Conservation (phyloP, 1,139 yeast species). For the Sugiyamaella novakii region DNA sequence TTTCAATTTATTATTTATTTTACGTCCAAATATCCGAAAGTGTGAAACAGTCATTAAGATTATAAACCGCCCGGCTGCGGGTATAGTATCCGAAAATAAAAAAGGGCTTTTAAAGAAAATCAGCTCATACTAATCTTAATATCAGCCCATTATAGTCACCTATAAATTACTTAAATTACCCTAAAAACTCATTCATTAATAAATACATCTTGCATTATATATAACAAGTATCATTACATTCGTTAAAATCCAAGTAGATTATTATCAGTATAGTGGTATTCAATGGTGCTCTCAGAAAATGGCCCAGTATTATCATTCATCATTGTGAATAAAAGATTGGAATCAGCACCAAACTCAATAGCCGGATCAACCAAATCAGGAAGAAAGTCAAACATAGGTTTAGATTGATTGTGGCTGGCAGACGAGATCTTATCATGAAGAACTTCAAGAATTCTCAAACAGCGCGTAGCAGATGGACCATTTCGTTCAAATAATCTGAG, state of each 20-base stretch:
- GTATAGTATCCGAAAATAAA: too few species aligned
- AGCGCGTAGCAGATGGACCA: conserved; percentile 26
- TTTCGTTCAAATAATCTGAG: conserved; percentile 22
- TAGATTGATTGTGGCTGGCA: conserved; percentile 9
- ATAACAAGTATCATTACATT: too few species aligned
- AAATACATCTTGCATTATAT: too few species aligned
- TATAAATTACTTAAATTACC: too few species aligned
- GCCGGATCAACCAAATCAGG: conserved; percentile 21
- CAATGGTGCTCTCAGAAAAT: conserved; percentile 11
- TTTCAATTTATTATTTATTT: not conserved
- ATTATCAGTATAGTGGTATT: conserved; percentile 3
- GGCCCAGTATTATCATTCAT: conserved; percentile 23
- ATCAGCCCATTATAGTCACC: too few species aligned
- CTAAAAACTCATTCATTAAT: too few species aligned
- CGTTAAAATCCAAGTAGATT: conserved; percentile 5
- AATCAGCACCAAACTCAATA: conserved; percentile 19
- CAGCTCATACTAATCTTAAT: too few species aligned
- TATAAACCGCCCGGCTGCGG: too few species aligned
- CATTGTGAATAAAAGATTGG: conserved; percentile 21
- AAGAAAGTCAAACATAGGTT: conserved; percentile 22
- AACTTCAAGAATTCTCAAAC: conserved; percentile 23
- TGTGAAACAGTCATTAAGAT: too few species aligned
- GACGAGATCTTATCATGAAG: conserved; percentile 26
- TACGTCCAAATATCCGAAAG: too few species aligned
- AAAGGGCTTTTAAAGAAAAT: too few species aligned